Evolutionary conservation across 2,329 filamentous ascomycete species (phyloP), one percentile per base, ranked within the genome.

Genomic region (Aspergillus sp.): DNA sequence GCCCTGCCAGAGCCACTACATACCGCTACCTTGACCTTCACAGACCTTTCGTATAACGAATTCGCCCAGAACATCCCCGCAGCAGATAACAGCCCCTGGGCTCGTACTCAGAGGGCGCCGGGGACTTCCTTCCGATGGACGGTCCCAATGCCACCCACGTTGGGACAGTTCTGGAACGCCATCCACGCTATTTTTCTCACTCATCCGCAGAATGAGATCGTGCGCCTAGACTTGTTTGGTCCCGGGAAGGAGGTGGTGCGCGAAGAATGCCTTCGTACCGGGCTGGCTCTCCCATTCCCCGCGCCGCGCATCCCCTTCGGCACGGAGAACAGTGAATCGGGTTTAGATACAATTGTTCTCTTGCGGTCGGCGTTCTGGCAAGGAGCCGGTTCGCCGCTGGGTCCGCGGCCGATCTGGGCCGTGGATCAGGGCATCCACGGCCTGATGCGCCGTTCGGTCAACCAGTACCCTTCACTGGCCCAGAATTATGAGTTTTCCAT

Each of bases 371-470:
- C 86, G 36, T 90, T 90, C 78, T 90, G 87, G 87, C 87, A 90
- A 68, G 87, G 87, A 50, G 87, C 87, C 31, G 87, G 83, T 18
- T 88, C 87, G 1, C 88, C 88, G 6, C 83, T 89, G 58, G 88
- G 88, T 11, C 78, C 86, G 50, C 86, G 86, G 22, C 82, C 87
- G 2, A 81, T 82, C 60, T 89, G 87, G 87, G 80, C 82, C 6
- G 81, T 84, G 2, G 78, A 80, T 49, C 75, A 82, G 52, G 67
- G 63, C 6, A 70, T 66, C 45, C 66, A 74, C 29, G 66, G 67
- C n/a, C 59, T 55, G 14, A 55, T 68, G n/a, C 68, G 71, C n/a
- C 55, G 61, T 4, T 58, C 69, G 0, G 53, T 65, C 6, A 68
- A 65, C n/a, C 60, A 62, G 6, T 75, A 71, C 36, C 74, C 75